Base-by-base conservation (phyloP, 192 early-diverging fungal species). In the Bifiguratus adelaidae region DNA sequence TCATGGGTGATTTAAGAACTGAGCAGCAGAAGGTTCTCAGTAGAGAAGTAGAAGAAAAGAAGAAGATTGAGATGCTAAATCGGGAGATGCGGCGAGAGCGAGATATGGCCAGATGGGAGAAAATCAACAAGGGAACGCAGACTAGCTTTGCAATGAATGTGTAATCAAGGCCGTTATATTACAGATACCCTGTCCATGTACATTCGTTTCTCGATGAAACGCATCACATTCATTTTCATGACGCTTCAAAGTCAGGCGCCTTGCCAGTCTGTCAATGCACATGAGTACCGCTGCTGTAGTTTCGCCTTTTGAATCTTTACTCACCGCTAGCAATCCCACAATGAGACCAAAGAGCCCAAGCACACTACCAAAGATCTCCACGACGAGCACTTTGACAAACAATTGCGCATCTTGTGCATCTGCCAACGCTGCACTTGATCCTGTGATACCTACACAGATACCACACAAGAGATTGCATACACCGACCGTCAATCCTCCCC, bases 311-410 rank as follows among this genome's bases (percentile, higher is more conserved):
- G n/a, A n/a, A n/a, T n/a, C n/a, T n/a, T n/a, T n/a, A 48, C 65
- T 55, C 65, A 78, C 76, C 63, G 88, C 80, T 36, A 98, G 54
- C 22, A 98, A 71, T 1, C 91, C 95, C 26, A 94, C 84, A 56
- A 98, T 98, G 24, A 98, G 74, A 1, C 95, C 95, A 73, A 98
- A 98, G 18, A 98, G 73, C 24, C 95, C 95, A 44, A 98, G 76
- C 35, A 98, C 86, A 42, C 80, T 84, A 13, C 92, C 95, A 62
- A 98, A 95, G 59, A 98, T 98, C 55, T 95, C 95, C 44, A 98
- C 85, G 35, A 98, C 88, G 27, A 98, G 68, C 20, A 98, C 87
- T 60, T 98, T 98, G 53, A 98, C 95, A 74, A 98, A 98, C 37
- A 98, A 68, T 55, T 83, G 74, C 26, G 81, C 72, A 67, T 98